Percentiles rank a stretch among this genome's conserved stretches.
Evolutionary conservation across 2,329 filamentous ascomycete species (phyloP).

Genomic region (Alternaria consortialis): DNA sequence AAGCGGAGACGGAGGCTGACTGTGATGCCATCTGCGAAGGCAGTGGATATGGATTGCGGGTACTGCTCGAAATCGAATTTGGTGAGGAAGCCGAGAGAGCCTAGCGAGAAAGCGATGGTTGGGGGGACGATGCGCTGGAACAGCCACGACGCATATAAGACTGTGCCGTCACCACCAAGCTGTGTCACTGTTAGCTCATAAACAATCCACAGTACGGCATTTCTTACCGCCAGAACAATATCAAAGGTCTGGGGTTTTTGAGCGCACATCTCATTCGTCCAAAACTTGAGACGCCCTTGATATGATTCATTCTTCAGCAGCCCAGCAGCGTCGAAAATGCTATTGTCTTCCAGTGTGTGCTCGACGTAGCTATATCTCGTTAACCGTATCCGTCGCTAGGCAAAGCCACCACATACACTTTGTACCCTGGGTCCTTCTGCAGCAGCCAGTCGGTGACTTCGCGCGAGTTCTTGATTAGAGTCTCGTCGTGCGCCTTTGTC

Average conservation of each 20-base stretch:
- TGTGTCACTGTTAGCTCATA: constrained; percentile 27
- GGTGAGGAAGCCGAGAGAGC: constrained; percentile 92
- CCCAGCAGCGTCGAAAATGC: constrained; percentile 75
- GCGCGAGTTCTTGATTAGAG: constrained; percentile 78
- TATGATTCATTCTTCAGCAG: constrained; percentile 70
- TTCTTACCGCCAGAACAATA: constrained; percentile 78
- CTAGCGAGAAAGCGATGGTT: constrained; percentile 88
- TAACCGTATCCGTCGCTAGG: neutral
- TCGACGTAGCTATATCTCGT: constrained; percentile 68
- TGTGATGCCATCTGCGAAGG: constrained; percentile 84
- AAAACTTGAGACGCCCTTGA: constrained; percentile 74
- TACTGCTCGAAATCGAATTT: constrained; percentile 92
- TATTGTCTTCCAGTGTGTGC: constrained; percentile 74
- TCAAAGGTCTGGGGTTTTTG: constrained; percentile 87
- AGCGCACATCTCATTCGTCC: constrained; percentile 81
- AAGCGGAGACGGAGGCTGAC: constrained; percentile 89
- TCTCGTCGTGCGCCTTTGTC: constrained; percentile 89
- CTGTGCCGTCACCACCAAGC: constrained; percentile 94
- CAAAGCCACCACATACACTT: constrained; percentile 65
- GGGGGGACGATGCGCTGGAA: constrained; percentile 96
- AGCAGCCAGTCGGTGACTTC: constrained; percentile 84
- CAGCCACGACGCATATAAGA: constrained; percentile 94
- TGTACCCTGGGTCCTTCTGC: constrained; percentile 74
- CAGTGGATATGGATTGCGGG: constrained; percentile 71
- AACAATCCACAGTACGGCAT: neutral